Conservation (phyloP, 345 rosid species). For the Gossypioides kirkii region DNA sequence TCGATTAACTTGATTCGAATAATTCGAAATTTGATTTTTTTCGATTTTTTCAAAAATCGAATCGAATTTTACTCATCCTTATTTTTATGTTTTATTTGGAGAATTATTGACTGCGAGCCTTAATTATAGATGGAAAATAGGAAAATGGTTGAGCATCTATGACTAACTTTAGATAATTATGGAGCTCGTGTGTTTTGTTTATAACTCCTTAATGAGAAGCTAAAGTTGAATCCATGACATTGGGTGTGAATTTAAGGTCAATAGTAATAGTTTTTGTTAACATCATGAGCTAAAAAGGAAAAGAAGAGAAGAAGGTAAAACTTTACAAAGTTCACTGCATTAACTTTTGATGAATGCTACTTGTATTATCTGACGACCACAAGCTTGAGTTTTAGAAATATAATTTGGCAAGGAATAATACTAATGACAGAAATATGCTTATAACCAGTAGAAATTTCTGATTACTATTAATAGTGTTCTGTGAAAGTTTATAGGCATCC, state of each 20-base stretch:
- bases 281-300: not conserved
- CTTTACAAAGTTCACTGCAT: not conserved
- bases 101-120: not conserved
- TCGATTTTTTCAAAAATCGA: no score
- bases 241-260: not conserved
- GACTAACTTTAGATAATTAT: not conserved
- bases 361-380: not conserved
- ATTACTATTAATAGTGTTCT: not conserved
- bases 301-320: not conserved
- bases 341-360: not conserved
- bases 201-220: not conserved
- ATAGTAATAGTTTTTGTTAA: not conserved
- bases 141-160: not conserved
- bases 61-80: no score
- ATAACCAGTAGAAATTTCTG: not conserved
- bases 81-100: constrained; percentile 6
- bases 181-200: not conserved
- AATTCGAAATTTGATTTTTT: no score
- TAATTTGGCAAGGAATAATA: not conserved
- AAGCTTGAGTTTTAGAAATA: not conserved
- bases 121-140: not conserved
- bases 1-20: no score
- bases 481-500: not conserved
- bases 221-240: not conserved
- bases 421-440: not conserved